Percentiles rank a stretch among this genome's conserved stretches.
Conservation (phyloP, 306 rosid species). For the Lablab purpureus region DNA sequence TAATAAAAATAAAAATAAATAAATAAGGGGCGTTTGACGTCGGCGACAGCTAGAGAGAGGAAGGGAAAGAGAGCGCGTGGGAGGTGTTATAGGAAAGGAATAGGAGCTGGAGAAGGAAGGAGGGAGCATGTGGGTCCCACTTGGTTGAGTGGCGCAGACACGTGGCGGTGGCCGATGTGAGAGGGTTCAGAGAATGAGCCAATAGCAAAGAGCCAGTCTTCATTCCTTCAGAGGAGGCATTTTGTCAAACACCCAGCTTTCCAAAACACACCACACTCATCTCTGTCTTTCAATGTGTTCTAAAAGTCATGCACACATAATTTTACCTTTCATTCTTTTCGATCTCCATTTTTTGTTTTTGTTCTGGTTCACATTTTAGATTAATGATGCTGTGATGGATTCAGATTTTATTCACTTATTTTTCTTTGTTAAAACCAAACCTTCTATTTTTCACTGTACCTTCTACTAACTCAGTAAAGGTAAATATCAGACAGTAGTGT, state of each 20-base stretch:
- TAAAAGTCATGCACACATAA: not conserved
- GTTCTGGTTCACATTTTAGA: too few species aligned
- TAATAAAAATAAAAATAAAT: not conserved
- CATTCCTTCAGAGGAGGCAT: conserved; percentile 12
- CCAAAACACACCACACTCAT: not conserved
- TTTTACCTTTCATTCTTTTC: not conserved
- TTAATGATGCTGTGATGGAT: too few species aligned
- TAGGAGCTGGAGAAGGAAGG: conserved; percentile 16
- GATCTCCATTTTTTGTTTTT: not conserved
- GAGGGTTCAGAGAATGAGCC: conserved; percentile 12
- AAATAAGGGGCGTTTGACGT: conserved; percentile 37
- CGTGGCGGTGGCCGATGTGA: conserved; percentile 16
- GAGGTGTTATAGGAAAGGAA: not conserved
- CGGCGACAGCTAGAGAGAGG: conserved; percentile 56
- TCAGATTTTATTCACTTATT: too few species aligned
- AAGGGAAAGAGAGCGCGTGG: not conserved
- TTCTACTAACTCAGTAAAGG: too few species aligned
- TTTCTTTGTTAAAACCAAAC: too few species aligned
- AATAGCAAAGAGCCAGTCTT: not conserved
- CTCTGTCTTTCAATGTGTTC: not conserved
- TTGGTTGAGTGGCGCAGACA: not conserved
- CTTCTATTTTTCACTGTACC: too few species aligned
- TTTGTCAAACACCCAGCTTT: conserved; percentile 33
- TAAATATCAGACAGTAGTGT: too few species aligned
- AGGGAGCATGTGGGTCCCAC: conserved; percentile 45